Evolutionary conservation across 73 alveolate genomes (phyloP).

Genomic region (Blepharisma stoltei): DNA sequence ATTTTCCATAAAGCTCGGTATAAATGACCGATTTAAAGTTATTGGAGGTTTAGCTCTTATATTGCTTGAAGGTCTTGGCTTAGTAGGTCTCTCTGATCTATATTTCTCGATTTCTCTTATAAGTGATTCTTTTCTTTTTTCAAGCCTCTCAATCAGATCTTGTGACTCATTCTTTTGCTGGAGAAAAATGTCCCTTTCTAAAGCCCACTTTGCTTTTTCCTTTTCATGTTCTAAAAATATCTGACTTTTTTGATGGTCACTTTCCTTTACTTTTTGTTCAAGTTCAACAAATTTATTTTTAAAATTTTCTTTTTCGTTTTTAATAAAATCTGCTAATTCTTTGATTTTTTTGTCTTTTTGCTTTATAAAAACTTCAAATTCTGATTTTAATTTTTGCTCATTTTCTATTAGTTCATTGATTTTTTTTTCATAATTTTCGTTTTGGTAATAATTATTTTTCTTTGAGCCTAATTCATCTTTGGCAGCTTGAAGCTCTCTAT

Average conservation of each 20-base stretch:
- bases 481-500: constrained; percentile 73
- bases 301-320: constrained; percentile 78
- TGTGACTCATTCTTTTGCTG: constrained; percentile 74
- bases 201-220: constrained; percentile 93
- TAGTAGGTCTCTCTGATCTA: constrained; percentile 52
- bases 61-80: constrained; percentile 33
- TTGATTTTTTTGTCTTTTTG: constrained; percentile 80
- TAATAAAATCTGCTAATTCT: constrained; percentile 66
- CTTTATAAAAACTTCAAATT: constrained; percentile 55
- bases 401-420: constrained; percentile 69
- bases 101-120: constrained; percentile 90
- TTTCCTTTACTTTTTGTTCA: constrained; percentile 76
- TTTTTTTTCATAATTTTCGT: constrained; percentile 77
- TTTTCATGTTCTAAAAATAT: constrained; percentile 82
- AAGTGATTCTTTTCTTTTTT: constrained; percentile 76
- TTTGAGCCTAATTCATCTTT: constrained; percentile 76
- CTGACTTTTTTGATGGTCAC: constrained; percentile 73
- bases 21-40: too few relatives aligned
- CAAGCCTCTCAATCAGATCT: constrained; percentile 62
- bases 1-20: too few relatives aligned
- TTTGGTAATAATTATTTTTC: constrained; percentile 72
- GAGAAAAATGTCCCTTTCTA: constrained; percentile 75
- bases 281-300: constrained; percentile 73
- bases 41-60: too few relatives aligned
- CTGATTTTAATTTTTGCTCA: constrained; percentile 73